A percentile compares a stretch with the other conserved stretches of the same genome.
phyloP scores from a whole-genome alignment of 768 basidiomycete genomes.

The Boletus speciosus region DNA sequence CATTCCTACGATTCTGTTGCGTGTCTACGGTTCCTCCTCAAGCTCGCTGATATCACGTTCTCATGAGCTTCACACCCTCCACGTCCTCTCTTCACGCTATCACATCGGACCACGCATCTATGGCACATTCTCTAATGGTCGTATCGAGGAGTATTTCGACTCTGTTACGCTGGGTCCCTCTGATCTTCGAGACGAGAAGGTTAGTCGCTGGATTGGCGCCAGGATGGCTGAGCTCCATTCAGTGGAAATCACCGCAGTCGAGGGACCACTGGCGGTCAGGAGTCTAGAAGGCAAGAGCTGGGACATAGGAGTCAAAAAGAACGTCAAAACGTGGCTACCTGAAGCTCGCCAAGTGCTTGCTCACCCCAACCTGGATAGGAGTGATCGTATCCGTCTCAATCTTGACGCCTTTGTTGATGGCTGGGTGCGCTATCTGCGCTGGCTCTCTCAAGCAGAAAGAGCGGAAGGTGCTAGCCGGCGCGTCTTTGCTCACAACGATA shows the following conservation, averaged over 20 bases:
- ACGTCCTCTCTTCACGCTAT: conserved; percentile 84
- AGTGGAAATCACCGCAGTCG: conserved; percentile 75
- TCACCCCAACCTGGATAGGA: conserved; percentile 48
- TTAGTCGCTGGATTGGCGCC: conserved; percentile 85
- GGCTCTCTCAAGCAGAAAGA: conserved; percentile 62
- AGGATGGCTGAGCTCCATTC: conserved; percentile 96
- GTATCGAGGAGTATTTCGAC: conserved; percentile 94
- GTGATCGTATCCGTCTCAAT: conserved; percentile 53
- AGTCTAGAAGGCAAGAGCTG: conserved; percentile 45
- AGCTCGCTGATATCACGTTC: conserved; percentile 83
- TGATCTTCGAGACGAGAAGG: conserved; percentile 72
- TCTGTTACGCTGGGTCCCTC: conserved; percentile 73
- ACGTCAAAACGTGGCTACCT: conserved; percentile 68
- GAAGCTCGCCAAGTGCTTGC: conserved; percentile 72
- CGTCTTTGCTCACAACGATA: conserved; percentile 90
- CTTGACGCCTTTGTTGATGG: conserved; percentile 58
- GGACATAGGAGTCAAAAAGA: conserved; percentile 60
- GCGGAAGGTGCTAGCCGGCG: conserved; percentile 56
- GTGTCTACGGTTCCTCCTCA: conserved; percentile 90
- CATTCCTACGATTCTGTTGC: conserved; percentile 71
- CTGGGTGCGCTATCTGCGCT: conserved; percentile 68
- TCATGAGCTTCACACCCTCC: conserved; percentile 82
- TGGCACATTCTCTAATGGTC: conserved; percentile 94
- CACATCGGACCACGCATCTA: conserved; percentile 87
- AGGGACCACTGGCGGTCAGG: conserved; percentile 38